Evolutionary conservation across 306 rosid genomes (phyloP).

Genomic region (Elaeagnus macrophylla): DNA sequence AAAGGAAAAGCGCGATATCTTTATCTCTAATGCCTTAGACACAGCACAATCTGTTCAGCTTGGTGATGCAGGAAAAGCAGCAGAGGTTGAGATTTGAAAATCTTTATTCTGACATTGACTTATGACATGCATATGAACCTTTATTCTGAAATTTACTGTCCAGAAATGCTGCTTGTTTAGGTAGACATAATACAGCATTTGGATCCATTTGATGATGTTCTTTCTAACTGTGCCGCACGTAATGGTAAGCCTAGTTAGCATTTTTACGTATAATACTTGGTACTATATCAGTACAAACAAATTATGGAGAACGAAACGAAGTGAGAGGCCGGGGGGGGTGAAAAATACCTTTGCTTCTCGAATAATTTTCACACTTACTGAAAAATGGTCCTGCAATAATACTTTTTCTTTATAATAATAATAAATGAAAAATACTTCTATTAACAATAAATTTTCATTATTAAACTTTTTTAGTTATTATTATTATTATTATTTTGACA

Average conservation of each 20-base stretch:
- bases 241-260: conserved; percentile 51
- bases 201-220: conserved; percentile 37
- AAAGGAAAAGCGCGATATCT: conserved; percentile 2
- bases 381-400: too few relatives aligned
- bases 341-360: too few relatives aligned
- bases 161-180: conserved; percentile 21
- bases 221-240: conserved; percentile 29
- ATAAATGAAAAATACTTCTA: too few relatives aligned
- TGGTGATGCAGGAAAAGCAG: conserved; percentile 23
- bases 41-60: conserved; percentile 11
- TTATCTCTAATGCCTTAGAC: conserved; percentile 14
- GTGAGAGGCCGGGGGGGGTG: too few relatives aligned
- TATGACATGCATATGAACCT: conserved; percentile 7
- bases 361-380: too few relatives aligned
- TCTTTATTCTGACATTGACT: conserved; percentile 3
- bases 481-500: too few relatives aligned
- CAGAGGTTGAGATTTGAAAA: conserved; percentile 22
- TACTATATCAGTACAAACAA: too few relatives aligned
- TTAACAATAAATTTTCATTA: too few relatives aligned
- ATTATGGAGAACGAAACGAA: too few relatives aligned
- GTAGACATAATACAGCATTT: conserved; percentile 25
- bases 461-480: too few relatives aligned
- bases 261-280: too few relatives aligned
- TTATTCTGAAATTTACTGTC: conserved; percentile 3
- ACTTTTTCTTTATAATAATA: too few relatives aligned